Percentiles rank a stretch among this genome's conserved stretches.
phyloP scores from a whole-genome alignment of 176 grass and related monocot genomes.

The Elymus sibiricus region DNA sequence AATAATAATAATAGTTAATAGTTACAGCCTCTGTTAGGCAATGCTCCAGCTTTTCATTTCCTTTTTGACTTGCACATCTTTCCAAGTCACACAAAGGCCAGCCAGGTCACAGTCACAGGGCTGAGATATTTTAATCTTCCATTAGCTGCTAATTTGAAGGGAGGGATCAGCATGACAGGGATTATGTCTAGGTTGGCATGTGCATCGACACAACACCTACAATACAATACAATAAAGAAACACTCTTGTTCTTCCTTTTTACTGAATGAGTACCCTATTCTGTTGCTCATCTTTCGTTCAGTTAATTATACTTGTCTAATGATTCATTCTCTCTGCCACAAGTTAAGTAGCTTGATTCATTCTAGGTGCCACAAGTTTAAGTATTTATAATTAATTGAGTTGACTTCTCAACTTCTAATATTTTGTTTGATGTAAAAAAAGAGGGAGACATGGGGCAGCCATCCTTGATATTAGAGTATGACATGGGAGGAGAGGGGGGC shows the following conservation, averaged over 20 bases:
- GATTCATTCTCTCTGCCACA: too few species aligned
- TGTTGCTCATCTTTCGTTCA: too few species aligned
- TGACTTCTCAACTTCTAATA: slow-evolving; percentile 17
- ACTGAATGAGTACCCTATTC: neutral
- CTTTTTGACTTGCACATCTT: slow-evolving; percentile 2
- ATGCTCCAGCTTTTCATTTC: too few species aligned
- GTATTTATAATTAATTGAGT: neutral
- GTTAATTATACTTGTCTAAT: too few species aligned
- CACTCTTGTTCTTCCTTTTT: neutral
- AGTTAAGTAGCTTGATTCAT: slow-evolving; percentile 1
- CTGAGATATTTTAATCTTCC: slow-evolving; percentile 29
- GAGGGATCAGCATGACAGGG: slow-evolving; percentile 25
- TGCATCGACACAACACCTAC: too few species aligned
- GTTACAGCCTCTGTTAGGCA: too few species aligned
- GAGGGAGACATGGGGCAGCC: too few species aligned
- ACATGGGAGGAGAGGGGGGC: slow-evolving; percentile 88
- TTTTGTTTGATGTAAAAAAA: neutral
- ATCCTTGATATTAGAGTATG: slow-evolving; percentile 68
- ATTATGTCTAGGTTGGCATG: slow-evolving; percentile 33
- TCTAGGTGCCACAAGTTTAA: neutral
- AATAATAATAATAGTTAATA: too few species aligned
- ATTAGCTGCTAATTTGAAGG: neutral
- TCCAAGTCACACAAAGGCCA: slow-evolving; percentile 14
- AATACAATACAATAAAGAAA: neutral
- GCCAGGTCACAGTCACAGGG: neutral